phyloP scores from a whole-genome alignment of 2,329 filamentous ascomycete species.

The Colletotrichum zoysiae region DNA sequence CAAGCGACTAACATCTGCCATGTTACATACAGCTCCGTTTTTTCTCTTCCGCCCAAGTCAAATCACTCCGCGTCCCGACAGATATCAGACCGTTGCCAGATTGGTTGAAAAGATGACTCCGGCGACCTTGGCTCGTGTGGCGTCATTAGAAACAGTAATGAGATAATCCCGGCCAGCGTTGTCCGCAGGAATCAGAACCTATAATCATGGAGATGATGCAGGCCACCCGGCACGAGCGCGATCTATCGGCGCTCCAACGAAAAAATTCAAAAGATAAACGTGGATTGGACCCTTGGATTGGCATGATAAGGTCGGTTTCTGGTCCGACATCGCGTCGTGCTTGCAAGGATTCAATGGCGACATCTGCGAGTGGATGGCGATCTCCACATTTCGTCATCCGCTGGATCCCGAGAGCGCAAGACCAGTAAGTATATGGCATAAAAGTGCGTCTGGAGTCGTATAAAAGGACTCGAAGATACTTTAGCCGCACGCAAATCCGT shows the following conservation, averaged over 20 bases:
- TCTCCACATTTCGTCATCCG: conserved; percentile 25
- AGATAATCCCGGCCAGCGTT: conserved; percentile 7
- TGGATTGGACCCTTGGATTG: not conserved
- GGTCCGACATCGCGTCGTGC: conserved; percentile 31
- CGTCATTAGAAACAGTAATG: conserved; percentile 28
- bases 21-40: not conserved
- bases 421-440: not conserved
- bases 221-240: conserved; percentile 17
- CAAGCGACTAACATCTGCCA: conserved; percentile 22
- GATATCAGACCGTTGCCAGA: conserved; percentile 13
- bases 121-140: conserved; percentile 14
- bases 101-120: conserved; percentile 11
- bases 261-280: conserved; percentile 12
- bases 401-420: conserved; percentile 14
- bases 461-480: not conserved
- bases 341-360: conserved; percentile 39
- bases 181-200: not conserved
- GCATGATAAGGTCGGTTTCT: conserved; percentile 15
- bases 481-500: not conserved
- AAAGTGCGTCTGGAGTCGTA: not conserved
- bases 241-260: not conserved
- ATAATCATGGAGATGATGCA: not conserved
- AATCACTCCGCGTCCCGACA: not conserved
- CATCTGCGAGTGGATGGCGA: conserved; percentile 15
- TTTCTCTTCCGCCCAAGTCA: not conserved